Conservation (phyloP, 2,329 filamentous ascomycete species). For the Colletotrichum ledebouriae region DNA sequence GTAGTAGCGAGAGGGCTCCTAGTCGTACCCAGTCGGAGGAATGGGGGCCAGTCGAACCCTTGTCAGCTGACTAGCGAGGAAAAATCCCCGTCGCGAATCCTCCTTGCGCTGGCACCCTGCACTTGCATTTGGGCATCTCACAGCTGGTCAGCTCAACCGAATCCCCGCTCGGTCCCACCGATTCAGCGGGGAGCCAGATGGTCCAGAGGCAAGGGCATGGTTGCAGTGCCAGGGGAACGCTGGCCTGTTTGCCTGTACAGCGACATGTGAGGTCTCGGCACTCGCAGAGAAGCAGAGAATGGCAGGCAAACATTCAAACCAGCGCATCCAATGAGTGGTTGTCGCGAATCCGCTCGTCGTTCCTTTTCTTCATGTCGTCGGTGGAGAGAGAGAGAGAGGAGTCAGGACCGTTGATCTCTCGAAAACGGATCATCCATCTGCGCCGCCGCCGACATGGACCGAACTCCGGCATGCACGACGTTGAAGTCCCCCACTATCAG, state of each 20-base stretch:
- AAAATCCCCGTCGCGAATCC: conserved; percentile 22
- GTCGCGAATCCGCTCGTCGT: conserved; percentile 14
- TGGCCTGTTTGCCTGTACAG: conserved; percentile 15
- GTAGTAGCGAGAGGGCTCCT: conserved; percentile 20
- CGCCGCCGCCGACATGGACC: neutral
- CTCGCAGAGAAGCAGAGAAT: conserved; percentile 19
- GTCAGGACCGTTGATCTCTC: conserved; percentile 25
- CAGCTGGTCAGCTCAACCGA: conserved; percentile 16
- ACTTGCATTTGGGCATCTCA: conserved; percentile 15
- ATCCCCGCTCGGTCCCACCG: conserved; percentile 27
- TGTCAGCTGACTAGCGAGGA: conserved; percentile 29
- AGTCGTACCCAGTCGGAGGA: neutral
- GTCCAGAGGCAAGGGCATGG: conserved; percentile 10
- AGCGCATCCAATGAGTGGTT: conserved; percentile 25
- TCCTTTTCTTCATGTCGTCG: conserved; percentile 27
- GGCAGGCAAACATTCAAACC: conserved; percentile 11
- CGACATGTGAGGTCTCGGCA: conserved; percentile 35
- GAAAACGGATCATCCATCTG: neutral
- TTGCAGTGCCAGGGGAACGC: conserved; percentile 30
- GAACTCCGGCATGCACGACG: conserved; percentile 17
- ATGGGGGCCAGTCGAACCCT: conserved; percentile 13
- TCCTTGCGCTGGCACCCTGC: conserved; percentile 20
- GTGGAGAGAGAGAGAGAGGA: neutral
- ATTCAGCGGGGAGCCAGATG: conserved; percentile 37
- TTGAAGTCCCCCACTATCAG: conserved; percentile 14